Percentiles rank a stretch among this genome's conserved stretches.
These are phyloP conservation scores for Reutealis trisperma DNA, from an alignment of 345 rosid species.

Conservation along the genomic window DNA sequence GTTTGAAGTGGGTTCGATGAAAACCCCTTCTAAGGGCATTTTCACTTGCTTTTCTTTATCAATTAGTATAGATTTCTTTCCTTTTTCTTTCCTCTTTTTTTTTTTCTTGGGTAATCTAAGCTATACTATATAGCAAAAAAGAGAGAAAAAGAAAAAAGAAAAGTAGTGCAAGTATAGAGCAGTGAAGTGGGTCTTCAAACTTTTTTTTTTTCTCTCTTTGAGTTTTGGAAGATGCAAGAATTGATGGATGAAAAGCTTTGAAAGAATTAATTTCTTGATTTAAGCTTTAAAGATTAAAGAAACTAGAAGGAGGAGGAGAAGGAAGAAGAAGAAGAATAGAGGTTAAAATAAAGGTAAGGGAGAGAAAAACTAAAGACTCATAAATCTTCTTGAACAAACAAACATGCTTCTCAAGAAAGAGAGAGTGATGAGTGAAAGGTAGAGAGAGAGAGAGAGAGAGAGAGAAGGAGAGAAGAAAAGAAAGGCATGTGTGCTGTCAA, in stretches of 20 bases:
- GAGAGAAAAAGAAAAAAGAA: background rate
- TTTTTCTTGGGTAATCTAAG: background rate
- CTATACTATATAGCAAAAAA: background rate
- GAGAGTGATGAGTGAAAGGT: constrained; percentile 27
- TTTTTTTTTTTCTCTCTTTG: background rate
- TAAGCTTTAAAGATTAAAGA: constrained; percentile 27
- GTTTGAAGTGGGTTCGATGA: constrained; percentile 50
- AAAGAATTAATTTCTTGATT: constrained; percentile 10
- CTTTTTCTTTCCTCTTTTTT: constrained; percentile 1
- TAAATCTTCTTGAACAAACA: constrained; percentile 50
- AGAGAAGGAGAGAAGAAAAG: constrained; percentile 16
- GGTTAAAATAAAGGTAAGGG: constrained; percentile 14
- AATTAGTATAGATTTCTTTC: background rate
- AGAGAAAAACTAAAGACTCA: constrained; percentile 17
- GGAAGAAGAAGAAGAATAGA: constrained; percentile 1
- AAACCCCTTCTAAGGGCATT: constrained; percentile 59
- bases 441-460: constrained; percentile 23
- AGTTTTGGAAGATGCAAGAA: constrained; percentile 13
- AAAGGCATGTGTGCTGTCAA: constrained; percentile 36
- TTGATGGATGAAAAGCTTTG: constrained; percentile 20
- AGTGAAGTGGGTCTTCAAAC: constrained; percentile 32
- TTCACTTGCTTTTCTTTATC: constrained; percentile 2
- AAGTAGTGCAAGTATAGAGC: constrained; percentile 19
- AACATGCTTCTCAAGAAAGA: constrained; percentile 51
- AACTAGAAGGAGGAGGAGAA: background rate